These are phyloP conservation scores for Trichoderma sp. DNA, from an alignment of 2,329 filamentous ascomycete species.

Conservation along the genomic window DNA sequence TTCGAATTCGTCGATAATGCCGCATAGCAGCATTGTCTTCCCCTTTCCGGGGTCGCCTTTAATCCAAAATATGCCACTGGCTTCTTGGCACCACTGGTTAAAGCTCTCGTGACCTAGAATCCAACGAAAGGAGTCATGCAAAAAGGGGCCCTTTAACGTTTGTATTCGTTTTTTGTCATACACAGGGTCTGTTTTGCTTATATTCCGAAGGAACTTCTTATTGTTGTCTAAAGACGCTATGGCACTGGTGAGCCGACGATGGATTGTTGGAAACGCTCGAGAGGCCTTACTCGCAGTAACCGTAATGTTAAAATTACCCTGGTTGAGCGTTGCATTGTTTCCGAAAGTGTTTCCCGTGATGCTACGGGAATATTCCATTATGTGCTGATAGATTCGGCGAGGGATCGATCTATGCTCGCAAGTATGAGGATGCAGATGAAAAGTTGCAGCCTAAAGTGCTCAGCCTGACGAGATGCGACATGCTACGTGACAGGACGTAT, in stretches of 20 bases:
- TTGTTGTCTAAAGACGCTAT: not conserved
- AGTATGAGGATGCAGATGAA: not conserved
- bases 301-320: not conserved
- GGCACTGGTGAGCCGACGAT: not conserved
- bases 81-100: not conserved
- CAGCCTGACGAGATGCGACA: no score
- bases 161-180: not conserved
- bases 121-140: not conserved
- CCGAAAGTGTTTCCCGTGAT: not conserved
- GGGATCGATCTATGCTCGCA: not conserved
- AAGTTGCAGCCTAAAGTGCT: not conserved
- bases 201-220: not conserved
- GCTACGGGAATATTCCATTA: not conserved
- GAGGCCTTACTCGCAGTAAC: not conserved
- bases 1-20: not conserved
- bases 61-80: not conserved
- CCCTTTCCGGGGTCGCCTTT: not conserved
- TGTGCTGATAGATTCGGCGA: not conserved
- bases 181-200: not conserved
- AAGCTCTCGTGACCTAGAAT: not conserved
- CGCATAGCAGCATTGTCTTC: not conserved
- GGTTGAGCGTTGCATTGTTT: not conserved
- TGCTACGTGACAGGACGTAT: no score
- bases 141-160: not conserved
- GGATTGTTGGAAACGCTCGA: no score